Evolutionary conservation across 2,329 filamentous ascomycete species (phyloP).

Genomic region (Gliomastix tumulicola): DNA sequence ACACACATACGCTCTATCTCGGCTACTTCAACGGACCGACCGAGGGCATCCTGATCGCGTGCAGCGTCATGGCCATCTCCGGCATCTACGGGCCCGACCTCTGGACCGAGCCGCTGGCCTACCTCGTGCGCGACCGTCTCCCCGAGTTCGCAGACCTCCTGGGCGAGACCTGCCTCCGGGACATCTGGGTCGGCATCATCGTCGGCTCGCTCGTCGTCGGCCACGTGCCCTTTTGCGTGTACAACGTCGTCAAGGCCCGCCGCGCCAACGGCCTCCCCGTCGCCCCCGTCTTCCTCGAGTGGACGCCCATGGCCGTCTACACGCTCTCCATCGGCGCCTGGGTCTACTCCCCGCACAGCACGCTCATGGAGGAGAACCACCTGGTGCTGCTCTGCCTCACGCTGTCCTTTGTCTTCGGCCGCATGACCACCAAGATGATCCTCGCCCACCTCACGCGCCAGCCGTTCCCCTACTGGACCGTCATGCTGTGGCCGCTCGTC

Average conservation of each 20-base stretch:
- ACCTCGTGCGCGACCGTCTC: constrained; percentile 52
- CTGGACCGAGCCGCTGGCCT: constrained; percentile 70
- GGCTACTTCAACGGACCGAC: constrained; percentile 97
- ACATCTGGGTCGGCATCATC: constrained; percentile 78
- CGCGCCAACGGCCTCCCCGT: constrained; percentile 66
- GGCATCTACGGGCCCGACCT: constrained; percentile 84
- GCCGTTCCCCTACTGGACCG: constrained; percentile 94
- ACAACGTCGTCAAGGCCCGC: constrained; percentile 76
- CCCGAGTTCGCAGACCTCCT: constrained; percentile 51
- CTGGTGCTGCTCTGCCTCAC: constrained; percentile 88
- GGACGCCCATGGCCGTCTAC: constrained; percentile 85
- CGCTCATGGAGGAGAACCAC: constrained; percentile 74
- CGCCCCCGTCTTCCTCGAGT: constrained; percentile 81
- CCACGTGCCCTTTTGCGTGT: constrained; percentile 84
- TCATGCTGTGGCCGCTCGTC: constrained; percentile 80
- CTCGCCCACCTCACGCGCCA: constrained; percentile 89
- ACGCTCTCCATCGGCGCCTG: constrained; percentile 69
- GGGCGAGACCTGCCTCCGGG: constrained; percentile 68
- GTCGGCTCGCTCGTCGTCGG: constrained; percentile 56
- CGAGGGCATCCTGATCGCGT: constrained; percentile 87
- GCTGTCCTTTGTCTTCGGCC: constrained; percentile 94
- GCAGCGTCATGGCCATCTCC: constrained; percentile 75
- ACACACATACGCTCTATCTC: constrained; percentile 94
- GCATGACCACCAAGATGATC: constrained; percentile 99
- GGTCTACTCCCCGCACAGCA: constrained; percentile 86